A percentile compares a stretch with the other conserved stretches of the same genome.
phyloP scores from a whole-genome alignment of 148 eudicot species.

The Diospyros lotus region DNA sequence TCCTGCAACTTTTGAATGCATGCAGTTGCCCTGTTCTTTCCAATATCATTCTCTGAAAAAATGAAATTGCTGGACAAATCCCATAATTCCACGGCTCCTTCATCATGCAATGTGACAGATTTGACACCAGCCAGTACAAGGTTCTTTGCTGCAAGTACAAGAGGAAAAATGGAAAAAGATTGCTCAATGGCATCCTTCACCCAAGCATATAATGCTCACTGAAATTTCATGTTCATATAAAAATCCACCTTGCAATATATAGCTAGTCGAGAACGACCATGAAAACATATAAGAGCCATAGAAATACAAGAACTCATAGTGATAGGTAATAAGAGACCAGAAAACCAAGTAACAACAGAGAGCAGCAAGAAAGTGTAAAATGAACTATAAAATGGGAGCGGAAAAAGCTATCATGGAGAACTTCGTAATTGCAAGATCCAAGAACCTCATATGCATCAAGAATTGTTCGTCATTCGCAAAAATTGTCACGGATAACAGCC shows the following conservation, averaged over 20 bases:
- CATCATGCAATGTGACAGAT: constrained; percentile 69
- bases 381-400: not conserved
- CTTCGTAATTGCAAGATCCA: not conserved
- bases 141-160: constrained; percentile 49
- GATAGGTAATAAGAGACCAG: not conserved
- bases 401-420: not conserved
- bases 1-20: constrained; percentile 67
- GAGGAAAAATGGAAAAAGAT: constrained; percentile 3
- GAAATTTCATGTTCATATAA: not conserved
- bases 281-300: not conserved
- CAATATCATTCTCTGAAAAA: constrained; percentile 59
- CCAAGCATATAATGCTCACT: not conserved
- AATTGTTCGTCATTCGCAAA: not conserved
- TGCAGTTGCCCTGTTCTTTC: constrained; percentile 67
- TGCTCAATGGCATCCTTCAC: not conserved
- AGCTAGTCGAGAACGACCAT: not conserved
- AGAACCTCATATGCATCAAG: not conserved
- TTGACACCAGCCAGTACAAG: constrained; percentile 75
- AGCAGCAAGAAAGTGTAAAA: not conserved
- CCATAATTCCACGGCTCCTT: constrained; percentile 61
- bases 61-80: constrained; percentile 70
- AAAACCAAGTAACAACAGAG: not conserved
- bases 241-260: not conserved
- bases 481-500: not conserved
- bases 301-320: not conserved